Base-by-base conservation (phyloP, 2,329 filamentous ascomycete genomes). In the Talaromyces verruculosus region DNA sequence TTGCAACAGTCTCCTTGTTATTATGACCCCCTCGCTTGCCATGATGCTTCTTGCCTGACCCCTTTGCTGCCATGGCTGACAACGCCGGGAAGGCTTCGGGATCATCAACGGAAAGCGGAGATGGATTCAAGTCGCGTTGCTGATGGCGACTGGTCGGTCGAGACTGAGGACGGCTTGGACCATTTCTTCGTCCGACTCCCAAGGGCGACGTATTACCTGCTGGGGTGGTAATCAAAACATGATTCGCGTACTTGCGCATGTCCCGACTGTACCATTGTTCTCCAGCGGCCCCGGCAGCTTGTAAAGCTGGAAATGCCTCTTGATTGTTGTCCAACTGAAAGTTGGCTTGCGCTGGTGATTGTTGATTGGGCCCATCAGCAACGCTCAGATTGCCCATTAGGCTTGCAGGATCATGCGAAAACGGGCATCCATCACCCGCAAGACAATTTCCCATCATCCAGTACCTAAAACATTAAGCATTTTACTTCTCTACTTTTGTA, bases 391-490 rank as follows among this genome's bases (percentile, higher is more conserved):
- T 91, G 73, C 90, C 92, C 80, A 97, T 88, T 15, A 97, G 85
- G 70, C 92, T 87, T 1, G 93, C 88, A 2, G 95, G 95, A 72
- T 99, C 95, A 78, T 99, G 95, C 15, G 94, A 98, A 81, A 99
- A 99, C 67, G 97, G 92, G 78, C 95, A 99, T 2, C 92, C 93
- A 65, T 93, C 90, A 41, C 95, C 94, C 22, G 95, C 95, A 39
- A 99, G 85, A 76, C 95, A 99, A 73, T 94, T 97, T 1, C 95
- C 95, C 81, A 92, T 92, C 63, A 99, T 85, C 92, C 93, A 99
- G 77, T 98, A 98, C n/a, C 67, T 69, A 19, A 33, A 5, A 11
- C 45, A 39, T 35, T 64, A 15, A 67, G 65, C 25, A 33, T 22
- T 55, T 25, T 35, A 8, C 2, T 49, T 22, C 11, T 47, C n/a